These are phyloP conservation scores for Wallacemonas sp. DNA, from an alignment of 208 protist genomes.

Conservation along the genomic window DNA sequence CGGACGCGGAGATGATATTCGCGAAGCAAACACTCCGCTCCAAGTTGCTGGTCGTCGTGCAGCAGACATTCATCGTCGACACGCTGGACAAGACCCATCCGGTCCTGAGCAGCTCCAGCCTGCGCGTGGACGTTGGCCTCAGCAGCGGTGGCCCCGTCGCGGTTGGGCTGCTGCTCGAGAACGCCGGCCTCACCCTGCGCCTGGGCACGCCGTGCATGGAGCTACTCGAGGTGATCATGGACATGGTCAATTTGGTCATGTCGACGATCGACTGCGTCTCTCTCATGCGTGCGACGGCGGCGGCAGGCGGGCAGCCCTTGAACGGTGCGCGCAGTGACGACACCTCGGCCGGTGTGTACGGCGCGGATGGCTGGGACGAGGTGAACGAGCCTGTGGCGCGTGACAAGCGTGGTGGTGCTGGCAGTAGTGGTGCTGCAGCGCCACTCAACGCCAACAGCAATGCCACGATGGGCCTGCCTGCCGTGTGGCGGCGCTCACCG, in stretches of 20 bases:
- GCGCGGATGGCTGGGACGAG: not conserved
- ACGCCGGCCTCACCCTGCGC: constrained; percentile 34
- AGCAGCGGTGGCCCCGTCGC: constrained; percentile 32
- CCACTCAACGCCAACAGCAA: not conserved
- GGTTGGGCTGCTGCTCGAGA: constrained; percentile 39
- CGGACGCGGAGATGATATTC: constrained; percentile 53
- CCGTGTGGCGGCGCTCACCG: not conserved
- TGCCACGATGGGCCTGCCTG: not conserved
- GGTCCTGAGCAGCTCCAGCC: constrained; percentile 40
- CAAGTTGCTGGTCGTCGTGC: constrained; percentile 50
- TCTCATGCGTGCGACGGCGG: not conserved
- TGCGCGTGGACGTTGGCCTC: constrained; percentile 45
- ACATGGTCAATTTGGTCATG: constrained; percentile 70
- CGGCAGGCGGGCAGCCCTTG: too few species aligned
- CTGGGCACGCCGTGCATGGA: constrained; percentile 80
- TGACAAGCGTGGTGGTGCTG: not conserved
- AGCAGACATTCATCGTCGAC: constrained; percentile 51
- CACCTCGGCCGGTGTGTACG: too few species aligned
- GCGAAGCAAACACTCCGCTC: constrained; percentile 47
- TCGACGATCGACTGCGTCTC: constrained; percentile 29
- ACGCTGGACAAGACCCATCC: constrained; percentile 34
- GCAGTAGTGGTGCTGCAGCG: too few species aligned
- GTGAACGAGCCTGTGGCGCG: not conserved
- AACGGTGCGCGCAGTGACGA: too few species aligned
- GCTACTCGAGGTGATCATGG: constrained; percentile 76